Evolutionary conservation across 805 yeast genomes (phyloP).

Genomic region (Myxozyma vanderwaltii): DNA sequence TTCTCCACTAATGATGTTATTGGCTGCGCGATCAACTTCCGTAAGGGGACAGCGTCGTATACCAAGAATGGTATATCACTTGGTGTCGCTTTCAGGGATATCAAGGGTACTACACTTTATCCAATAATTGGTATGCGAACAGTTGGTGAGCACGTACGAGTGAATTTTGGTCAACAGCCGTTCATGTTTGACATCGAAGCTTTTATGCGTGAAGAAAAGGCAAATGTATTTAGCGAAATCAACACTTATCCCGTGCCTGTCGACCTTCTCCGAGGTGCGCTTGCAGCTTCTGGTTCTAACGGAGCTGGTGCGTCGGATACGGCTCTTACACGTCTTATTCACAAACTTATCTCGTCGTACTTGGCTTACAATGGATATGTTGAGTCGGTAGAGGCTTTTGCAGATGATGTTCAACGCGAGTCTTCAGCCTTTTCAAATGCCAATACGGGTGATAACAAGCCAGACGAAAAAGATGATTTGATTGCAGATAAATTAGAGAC

Average conservation of each 20-base stretch:
- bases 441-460: constrained; percentile 29
- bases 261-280: background rate
- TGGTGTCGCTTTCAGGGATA: constrained; percentile 55
- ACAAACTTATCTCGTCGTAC: constrained; percentile 50
- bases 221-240: constrained; percentile 25
- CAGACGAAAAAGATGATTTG: constrained; percentile 38
- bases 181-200: constrained; percentile 63
- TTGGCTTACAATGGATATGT: constrained; percentile 61
- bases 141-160: constrained; percentile 46
- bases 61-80: constrained; percentile 77
- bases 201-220: constrained; percentile 43
- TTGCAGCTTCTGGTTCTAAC: background rate
- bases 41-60: constrained; percentile 63
- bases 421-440: constrained; percentile 26
- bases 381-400: constrained; percentile 56
- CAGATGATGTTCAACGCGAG: constrained; percentile 45
- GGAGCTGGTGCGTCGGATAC: constrained; percentile 15
- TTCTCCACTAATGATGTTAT: constrained; percentile 64
- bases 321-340: constrained; percentile 38
- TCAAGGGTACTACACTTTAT: constrained; percentile 43
- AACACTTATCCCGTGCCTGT: constrained; percentile 22
- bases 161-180: constrained; percentile 55
- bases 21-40: constrained; percentile 82
- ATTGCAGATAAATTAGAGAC: constrained; percentile 45
- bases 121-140: constrained; percentile 54